Percentiles rank a stretch among this genome's conserved stretches.
Conservation (phyloP, 2,329 filamentous ascomycete species). For the Ophiostoma angusticollis region DNA sequence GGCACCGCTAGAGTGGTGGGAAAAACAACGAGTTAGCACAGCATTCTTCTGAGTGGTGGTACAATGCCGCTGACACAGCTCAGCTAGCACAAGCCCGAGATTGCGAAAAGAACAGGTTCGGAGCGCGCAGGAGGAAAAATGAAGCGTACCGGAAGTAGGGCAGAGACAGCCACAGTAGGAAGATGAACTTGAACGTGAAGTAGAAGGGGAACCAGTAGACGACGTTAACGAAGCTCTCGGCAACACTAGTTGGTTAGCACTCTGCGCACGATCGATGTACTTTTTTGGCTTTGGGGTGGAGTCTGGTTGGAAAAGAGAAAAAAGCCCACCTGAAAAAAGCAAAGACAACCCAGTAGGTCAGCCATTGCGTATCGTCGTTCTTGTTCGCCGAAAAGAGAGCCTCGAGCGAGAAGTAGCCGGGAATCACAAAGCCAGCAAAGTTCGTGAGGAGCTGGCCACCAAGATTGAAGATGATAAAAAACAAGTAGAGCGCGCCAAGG, state of each 20-base stretch:
- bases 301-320: too few relatives aligned
- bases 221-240: constrained; percentile 71
- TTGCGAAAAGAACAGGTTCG: background rate
- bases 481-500: constrained; percentile 68
- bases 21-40: constrained; percentile 12
- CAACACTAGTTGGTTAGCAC: constrained; percentile 36
- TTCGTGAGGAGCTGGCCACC: constrained; percentile 81
- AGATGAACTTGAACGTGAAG: constrained; percentile 98
- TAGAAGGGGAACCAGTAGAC: constrained; percentile 98
- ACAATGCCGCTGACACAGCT: too few relatives aligned
- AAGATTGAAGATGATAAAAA: constrained; percentile 87
- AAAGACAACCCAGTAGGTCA: constrained; percentile 81
- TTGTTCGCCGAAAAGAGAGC: constrained; percentile 62
- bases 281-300: too few relatives aligned
- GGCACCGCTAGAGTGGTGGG: constrained; percentile 55
- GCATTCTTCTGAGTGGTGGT: too few relatives aligned
- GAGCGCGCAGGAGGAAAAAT: background rate
- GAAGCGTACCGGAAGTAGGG: constrained; percentile 73
- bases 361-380: constrained; percentile 70
- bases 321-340: constrained; percentile 56
- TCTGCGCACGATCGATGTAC: too few relatives aligned
- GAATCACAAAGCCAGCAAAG: constrained; percentile 69
- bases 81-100: background rate
- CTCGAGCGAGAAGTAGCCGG: constrained; percentile 70
- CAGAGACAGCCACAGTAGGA: constrained; percentile 95